Percentiles rank a stretch among this genome's conserved stretches.
These are phyloP conservation scores for Rhizopogon sp. DNA, from an alignment of 768 basidiomycete species.

Conservation along the genomic window DNA sequence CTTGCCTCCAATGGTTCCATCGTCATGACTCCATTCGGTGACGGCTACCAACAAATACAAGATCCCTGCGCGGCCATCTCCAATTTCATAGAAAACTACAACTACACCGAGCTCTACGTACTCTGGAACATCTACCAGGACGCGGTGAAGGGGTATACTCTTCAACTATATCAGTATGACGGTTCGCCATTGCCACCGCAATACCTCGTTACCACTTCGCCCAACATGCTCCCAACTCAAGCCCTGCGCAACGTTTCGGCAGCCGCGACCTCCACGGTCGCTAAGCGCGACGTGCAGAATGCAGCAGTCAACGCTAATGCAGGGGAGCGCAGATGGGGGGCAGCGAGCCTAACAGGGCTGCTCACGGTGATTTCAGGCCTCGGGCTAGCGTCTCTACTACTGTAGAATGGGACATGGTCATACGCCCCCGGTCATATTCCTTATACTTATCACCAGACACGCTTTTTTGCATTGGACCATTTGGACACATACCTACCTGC, in stretches of 20 bases:
- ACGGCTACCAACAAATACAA: conserved; percentile 94
- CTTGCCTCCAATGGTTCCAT: conserved; percentile 78
- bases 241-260: conserved; percentile 51
- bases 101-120: conserved; percentile 60
- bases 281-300: conserved; percentile 2
- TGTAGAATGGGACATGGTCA: conserved; percentile 9
- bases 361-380: conserved; percentile 12
- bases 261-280: conserved; percentile 8
- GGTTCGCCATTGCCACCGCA: conserved; percentile 71
- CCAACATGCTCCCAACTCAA: conserved; percentile 83
- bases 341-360: conserved; percentile 7
- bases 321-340: conserved; percentile 19
- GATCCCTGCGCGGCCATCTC: conserved; percentile 87
- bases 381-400: conserved; percentile 18
- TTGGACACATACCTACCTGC: conserved; percentile 16
- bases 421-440: background rate
- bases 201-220: conserved; percentile 61
- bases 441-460: conserved; percentile 1
- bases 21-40: conserved; percentile 63
- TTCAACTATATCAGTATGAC: conserved; percentile 77
- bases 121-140: conserved; percentile 76
- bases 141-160: conserved; percentile 50
- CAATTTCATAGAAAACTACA: conserved; percentile 84
- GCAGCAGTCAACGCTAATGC: conserved; percentile 14
- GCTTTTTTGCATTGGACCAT: conserved; percentile 16